phyloP scores from a whole-genome alignment of 2,329 filamentous ascomycete genomes.

The Arachnomyces sp. region DNA sequence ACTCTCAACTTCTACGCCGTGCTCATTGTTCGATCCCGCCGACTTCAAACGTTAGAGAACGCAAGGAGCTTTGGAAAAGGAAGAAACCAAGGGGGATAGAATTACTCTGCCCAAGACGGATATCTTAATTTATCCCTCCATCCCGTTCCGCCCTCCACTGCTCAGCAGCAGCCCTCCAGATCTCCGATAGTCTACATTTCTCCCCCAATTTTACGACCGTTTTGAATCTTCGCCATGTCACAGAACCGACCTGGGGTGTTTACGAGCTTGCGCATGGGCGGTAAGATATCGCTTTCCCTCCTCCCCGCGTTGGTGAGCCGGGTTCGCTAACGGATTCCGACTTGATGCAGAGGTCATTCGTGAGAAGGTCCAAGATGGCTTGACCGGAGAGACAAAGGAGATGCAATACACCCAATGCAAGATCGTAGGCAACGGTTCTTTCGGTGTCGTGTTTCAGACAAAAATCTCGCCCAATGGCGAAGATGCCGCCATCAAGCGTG shows the following conservation, averaged over 20 bases:
- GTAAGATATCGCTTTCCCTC: slow-evolving; percentile 48
- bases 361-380: slow-evolving; percentile 97
- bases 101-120: slow-evolving; percentile 47
- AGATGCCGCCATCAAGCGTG: slow-evolving; percentile 97
- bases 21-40: slow-evolving; percentile 14
- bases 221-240: slow-evolving; percentile 56
- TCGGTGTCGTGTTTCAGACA: slow-evolving; percentile 97
- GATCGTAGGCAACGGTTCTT: slow-evolving; percentile 97
- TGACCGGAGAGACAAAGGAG: slow-evolving; percentile 92
- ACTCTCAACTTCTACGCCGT: too few relatives aligned
- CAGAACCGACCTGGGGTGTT: slow-evolving; percentile 88
- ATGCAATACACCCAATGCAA: slow-evolving; percentile 99
- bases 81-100: slow-evolving; percentile 21
- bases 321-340: slow-evolving; percentile 19
- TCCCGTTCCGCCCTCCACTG: slow-evolving; percentile 35
- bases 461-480: slow-evolving; percentile 97
- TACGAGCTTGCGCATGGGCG: slow-evolving; percentile 86
- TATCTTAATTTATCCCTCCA: slow-evolving; percentile 33
- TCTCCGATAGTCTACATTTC: slow-evolving; percentile 29
- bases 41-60: slow-evolving; percentile 24
- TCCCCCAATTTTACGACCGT: slow-evolving; percentile 15
- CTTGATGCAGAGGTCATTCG: slow-evolving; percentile 73
- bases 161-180: slow-evolving; percentile 37
- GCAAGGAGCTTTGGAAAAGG: slow-evolving; percentile 11
- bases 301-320: slow-evolving; percentile 1